A percentile compares a stretch with the other conserved stretches of the same genome.
Conservation (phyloP, 164 flowering plant genomes). For the Vitis rupestris region DNA sequence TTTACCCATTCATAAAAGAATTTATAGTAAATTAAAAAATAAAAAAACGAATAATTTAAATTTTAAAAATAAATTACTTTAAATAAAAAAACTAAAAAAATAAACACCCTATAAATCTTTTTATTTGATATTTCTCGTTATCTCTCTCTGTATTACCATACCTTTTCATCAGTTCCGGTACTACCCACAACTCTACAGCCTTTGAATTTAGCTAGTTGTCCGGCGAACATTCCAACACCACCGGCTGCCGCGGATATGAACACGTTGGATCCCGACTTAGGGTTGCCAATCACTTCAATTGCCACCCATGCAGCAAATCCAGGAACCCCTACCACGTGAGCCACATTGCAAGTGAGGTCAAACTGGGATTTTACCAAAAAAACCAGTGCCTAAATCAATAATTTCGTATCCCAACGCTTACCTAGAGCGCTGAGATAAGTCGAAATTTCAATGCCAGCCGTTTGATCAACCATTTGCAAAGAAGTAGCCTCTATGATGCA, state of each 20-base stretch:
- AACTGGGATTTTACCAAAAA: not conserved
- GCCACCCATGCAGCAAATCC: constrained; percentile 57
- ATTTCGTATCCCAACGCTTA: constrained; percentile 4
- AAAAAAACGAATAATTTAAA: not conserved
- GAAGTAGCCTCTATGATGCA: constrained; percentile 9
- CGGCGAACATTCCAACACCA: constrained; percentile 48
- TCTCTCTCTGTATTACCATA: not conserved
- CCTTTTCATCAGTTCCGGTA: constrained; percentile 54
- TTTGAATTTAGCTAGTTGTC: constrained; percentile 48
- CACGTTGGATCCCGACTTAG: constrained; percentile 38
- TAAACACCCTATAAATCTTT: too few species aligned
- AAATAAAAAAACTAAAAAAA: not conserved
- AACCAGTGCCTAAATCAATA: not conserved
- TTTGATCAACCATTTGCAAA: constrained; percentile 23
- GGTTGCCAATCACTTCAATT: constrained; percentile 27
- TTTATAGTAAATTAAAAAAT: too few species aligned
- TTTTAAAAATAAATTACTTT: too few species aligned
- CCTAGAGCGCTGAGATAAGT: constrained; percentile 39
- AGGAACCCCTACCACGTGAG: constrained; percentile 29
- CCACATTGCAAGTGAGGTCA: too few species aligned
- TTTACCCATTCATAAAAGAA: too few species aligned
- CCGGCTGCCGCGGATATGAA: constrained; percentile 55
- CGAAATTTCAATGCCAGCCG: constrained; percentile 20
- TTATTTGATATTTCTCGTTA: too few species aligned
- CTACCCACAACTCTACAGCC: constrained; percentile 52